Evolutionary conservation across 1,139 yeast genomes (phyloP), one percentile per base, ranked within the genome.

Genomic region (Pichia sp.): DNA sequence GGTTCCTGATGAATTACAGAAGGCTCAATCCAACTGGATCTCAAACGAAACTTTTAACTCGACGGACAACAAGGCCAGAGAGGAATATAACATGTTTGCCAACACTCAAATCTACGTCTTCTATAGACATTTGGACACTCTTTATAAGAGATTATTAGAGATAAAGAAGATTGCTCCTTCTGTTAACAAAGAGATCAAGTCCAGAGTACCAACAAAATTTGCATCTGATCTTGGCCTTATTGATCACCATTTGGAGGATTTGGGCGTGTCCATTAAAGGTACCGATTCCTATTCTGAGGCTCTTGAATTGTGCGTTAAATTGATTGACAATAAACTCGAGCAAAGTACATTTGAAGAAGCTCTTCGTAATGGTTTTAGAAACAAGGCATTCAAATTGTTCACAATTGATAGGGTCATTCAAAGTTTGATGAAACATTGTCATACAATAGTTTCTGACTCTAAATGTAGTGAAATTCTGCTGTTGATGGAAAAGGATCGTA

Each of bases 311-410:
- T 81, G 95, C 54, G 91, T 83, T 63, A 81, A 83, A 61, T 75
- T 92, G 53, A 87, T 95, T 61, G 95, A 90, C 64, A 97, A 96
- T 33, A 95, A 91, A 45, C 75, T 93, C 53, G 99, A 93, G 65
- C 96, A 91, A 62, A 96, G 87, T 70, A 87, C 95, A 88, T 93
- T 88, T 69, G 99, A 93, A 73, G 99, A 93, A 70, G 80, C 96
- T 29, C 74, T 95, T 59, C 89, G 99, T 61, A 97, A 92, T 75
- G 97, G 96, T 0, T 93, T 89, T 74, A 83, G 95, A 64, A 95
- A 93, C 72, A 85, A 84, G 61, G 99, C 98, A 0, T 95, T 88
- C 74, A 90, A 89, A 70, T 73, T 93, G 54, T 93, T 92, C 72
- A 93, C 99, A 3, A 79, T 93, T 59, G 99, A 93, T 69, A 93